A percentile compares a stretch with the other conserved stretches of the same genome.
phyloP scores from a whole-genome alignment of 1,284 basidiomycete genomes.

The Cutaneotrichosporon sp. region DNA sequence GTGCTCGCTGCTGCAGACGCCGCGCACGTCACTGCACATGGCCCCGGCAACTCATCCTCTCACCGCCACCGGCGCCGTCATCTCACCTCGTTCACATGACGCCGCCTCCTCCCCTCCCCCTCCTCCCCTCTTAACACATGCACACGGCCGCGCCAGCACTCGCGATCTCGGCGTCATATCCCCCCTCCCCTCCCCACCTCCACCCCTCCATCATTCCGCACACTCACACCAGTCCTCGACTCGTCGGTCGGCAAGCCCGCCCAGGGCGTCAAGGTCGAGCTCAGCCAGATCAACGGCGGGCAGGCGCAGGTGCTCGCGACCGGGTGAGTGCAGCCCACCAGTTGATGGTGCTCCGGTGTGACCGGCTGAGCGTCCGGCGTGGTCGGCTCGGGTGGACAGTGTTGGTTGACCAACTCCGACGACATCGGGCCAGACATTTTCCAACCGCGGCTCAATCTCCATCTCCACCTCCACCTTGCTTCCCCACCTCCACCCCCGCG shows the following conservation, averaged over 20 bases:
- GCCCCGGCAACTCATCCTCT: background rate
- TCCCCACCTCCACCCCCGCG: background rate
- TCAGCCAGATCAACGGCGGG: conserved; percentile 43
- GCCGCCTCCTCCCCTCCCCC: too few species aligned
- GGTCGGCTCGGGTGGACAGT: background rate
- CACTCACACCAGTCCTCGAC: conserved; percentile 69
- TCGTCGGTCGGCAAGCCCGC: conserved; percentile 80
- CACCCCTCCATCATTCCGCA: background rate
- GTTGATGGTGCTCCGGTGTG: background rate
- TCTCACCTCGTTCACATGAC: too few species aligned
- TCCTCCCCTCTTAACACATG: background rate
- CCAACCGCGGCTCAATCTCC: too few species aligned
- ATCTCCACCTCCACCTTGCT: background rate
- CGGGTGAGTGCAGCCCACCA: conserved; percentile 57
- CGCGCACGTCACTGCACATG: background rate
- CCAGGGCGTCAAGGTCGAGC: conserved; percentile 15
- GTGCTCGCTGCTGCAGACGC: too few species aligned
- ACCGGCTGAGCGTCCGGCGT: background rate
- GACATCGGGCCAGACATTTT: background rate
- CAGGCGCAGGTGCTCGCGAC: conserved; percentile 58
- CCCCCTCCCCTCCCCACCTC: background rate
- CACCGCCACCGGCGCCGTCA: background rate
- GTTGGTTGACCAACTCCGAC: background rate
- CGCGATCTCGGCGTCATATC: too few species aligned
- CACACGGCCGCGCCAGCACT: too few species aligned